Evolutionary conservation across 345 rosid genomes (phyloP), one percentile per base, ranked within the genome.

Genomic region (Eutrema yunnanense): DNA sequence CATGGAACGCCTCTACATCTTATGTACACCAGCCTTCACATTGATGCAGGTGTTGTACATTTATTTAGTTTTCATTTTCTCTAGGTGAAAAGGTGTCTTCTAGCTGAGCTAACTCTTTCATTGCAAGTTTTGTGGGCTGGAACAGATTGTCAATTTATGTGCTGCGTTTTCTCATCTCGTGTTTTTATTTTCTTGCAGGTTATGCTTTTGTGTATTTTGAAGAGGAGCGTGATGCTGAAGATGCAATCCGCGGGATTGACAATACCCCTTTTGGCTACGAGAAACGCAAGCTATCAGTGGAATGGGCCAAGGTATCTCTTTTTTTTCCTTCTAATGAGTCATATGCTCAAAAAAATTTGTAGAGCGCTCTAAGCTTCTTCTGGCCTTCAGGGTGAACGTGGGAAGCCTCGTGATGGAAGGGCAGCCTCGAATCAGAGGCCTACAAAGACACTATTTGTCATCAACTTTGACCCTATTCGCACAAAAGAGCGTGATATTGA

Each of bases 181-280:
- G 27, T 19, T 9, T 42, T 33, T 44, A 13, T 51, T 6, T 49
- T 44, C 10, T 73, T 84, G 83, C 83, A 92, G 96, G 98, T 1
- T 92, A 83, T 81, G 96, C 96, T 26, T 92, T 92, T 75, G 96
- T 90, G 71, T 92, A 88, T 80, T 90, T 87, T 62, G 95, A 90
- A 82, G 91, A 90, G 65, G 95, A 90, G 46, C 88, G 84, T 12
- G 95, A 92, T 88, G 98, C 95, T 73, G 86, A 85, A 33, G 92
- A 88, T 80, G 91, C 95, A 58, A 90, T 92, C 46, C 87, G 83
- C 6, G 90, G 83, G 26, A 81, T 84, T 46, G 96, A 92, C 79
- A 83, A 82, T 62, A 14, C 40, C 4, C 85, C 91, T 29, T 92
- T 88, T 77, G 98, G 98, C 38, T 87, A 92, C 79, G 88, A 88